A percentile compares a stretch with the other conserved stretches of the same genome.
Evolutionary conservation across 192 early-diverging fungal species (phyloP).

Genomic region (Umbelopsis isabellina): DNA sequence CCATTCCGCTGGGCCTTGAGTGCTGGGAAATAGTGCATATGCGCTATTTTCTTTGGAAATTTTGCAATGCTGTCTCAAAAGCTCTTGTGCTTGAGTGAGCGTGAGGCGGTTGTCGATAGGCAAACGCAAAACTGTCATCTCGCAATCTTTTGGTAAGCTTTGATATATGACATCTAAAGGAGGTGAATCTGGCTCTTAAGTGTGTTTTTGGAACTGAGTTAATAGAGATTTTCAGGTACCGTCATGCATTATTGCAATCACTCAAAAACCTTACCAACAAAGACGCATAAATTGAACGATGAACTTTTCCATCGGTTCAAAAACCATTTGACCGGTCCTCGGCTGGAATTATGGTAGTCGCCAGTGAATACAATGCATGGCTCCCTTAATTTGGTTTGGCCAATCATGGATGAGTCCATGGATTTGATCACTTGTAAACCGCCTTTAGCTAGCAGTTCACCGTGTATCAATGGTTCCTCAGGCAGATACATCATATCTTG

Average conservation of each 20-base stretch:
- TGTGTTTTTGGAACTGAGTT: not conserved
- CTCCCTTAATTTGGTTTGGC: conserved; percentile 45
- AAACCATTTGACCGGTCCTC: conserved; percentile 35
- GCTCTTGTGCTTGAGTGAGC: conserved; percentile 3
- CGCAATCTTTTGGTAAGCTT: conserved; percentile 1
- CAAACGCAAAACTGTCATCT: conserved; percentile 15
- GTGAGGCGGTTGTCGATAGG: conserved; percentile 32
- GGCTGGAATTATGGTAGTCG: conserved; percentile 18
- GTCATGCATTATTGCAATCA: too few relatives aligned
- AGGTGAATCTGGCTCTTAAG: conserved; percentile 1
- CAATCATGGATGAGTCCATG: conserved; percentile 41
- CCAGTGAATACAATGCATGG: conserved; percentile 69
- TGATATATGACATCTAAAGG: not conserved
- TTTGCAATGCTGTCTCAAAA: conserved; percentile 18
- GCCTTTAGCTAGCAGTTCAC: conserved; percentile 48
- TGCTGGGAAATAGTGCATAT: conserved; percentile 22
- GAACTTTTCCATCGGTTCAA: conserved; percentile 30
- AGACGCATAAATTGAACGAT: conserved; percentile 24
- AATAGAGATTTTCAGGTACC: conserved; percentile 5
- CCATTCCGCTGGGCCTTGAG: conserved; percentile 19
- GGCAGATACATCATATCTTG: conserved; percentile 72
- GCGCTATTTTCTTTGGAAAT: not conserved
- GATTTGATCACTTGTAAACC: conserved; percentile 42
- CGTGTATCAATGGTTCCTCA: conserved; percentile 57
- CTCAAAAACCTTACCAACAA: conserved; percentile 18